Conservation (phyloP, 139 green algal genomes). For the Penium margaritaceum region DNA sequence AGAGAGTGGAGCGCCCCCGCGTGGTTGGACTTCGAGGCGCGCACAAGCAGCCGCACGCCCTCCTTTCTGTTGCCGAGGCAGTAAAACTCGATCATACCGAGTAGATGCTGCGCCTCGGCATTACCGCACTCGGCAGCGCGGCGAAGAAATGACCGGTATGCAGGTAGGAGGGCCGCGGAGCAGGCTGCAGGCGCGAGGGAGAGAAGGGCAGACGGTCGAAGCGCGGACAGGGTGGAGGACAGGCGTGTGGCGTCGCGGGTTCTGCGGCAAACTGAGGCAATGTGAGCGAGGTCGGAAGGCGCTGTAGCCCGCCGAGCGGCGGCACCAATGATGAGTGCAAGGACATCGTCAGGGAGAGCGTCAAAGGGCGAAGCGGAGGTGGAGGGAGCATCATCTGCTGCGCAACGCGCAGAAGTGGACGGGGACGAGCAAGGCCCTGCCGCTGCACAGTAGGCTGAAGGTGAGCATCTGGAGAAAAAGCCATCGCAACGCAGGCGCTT, state of each 20-base stretch:
- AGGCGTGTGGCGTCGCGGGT: too few relatives aligned
- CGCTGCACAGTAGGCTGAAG: too few relatives aligned
- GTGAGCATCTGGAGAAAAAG: too few relatives aligned
- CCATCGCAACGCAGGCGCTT: too few relatives aligned
- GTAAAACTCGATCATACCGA: constrained; percentile 41
- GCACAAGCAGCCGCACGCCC: constrained; percentile 19
- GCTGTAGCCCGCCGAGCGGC: background rate
- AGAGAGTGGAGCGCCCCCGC: constrained; percentile 30
- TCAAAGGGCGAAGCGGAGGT: background rate
- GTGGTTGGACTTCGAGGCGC: constrained; percentile 17
- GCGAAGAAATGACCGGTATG: constrained; percentile 15
- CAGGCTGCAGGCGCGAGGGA: background rate
- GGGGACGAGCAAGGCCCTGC: too few relatives aligned
- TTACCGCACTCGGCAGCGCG: constrained; percentile 7
- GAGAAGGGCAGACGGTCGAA: background rate
- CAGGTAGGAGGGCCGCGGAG: constrained; percentile 1
- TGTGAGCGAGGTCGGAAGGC: background rate
- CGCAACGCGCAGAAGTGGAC: too few relatives aligned
- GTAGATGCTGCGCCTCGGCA: constrained; percentile 13
- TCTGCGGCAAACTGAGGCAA: too few relatives aligned
- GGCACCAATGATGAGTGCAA: background rate
- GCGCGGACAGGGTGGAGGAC: background rate
- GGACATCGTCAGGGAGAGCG: background rate
- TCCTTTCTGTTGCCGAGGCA: constrained; percentile 17
- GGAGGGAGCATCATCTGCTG: too few relatives aligned